phyloP scores from a whole-genome alignment of 768 basidiomycete genomes.

The Pisolithus marmoratus region DNA sequence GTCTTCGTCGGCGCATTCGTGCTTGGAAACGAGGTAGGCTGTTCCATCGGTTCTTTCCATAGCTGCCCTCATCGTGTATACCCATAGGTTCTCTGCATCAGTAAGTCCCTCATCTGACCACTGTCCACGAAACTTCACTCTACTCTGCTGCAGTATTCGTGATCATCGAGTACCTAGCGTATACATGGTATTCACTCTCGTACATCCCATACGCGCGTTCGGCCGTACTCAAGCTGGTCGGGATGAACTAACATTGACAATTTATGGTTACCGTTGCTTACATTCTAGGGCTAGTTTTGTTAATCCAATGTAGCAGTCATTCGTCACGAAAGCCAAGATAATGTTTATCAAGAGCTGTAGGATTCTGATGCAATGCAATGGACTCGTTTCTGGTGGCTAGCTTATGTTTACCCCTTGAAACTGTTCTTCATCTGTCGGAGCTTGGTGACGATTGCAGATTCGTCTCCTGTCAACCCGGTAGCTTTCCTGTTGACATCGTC shows the following conservation, averaged over 20 bases:
- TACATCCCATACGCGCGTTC: constrained; percentile 91
- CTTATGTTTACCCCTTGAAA: constrained; percentile 52
- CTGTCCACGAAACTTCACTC: neutral
- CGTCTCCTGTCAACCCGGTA: constrained; percentile 34
- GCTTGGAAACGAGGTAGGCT: constrained; percentile 55
- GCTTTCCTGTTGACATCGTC: constrained; percentile 38
- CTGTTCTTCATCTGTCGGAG: constrained; percentile 83
- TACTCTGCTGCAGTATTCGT: constrained; percentile 62
- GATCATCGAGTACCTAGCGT: constrained; percentile 86
- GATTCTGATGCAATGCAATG: neutral
- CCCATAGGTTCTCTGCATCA: constrained; percentile 57
- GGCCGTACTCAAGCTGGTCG: constrained; percentile 62
- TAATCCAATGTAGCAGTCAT: too few species aligned
- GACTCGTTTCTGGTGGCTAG: neutral
- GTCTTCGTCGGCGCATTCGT: constrained; percentile 87
- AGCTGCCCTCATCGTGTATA: neutral
- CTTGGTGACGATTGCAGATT: constrained; percentile 62
- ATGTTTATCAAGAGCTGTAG: neutral
- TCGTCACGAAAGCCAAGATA: too few species aligned
- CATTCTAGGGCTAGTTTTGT: neutral
- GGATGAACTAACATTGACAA: constrained; percentile 24
- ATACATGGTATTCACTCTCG: constrained; percentile 81
- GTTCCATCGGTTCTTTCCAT: neutral
- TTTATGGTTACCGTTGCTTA: constrained; percentile 1
- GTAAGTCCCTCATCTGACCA: constrained; percentile 29